phyloP scores from a whole-genome alignment of 2,329 filamentous ascomycete genomes.

The Microdochium nivale region DNA sequence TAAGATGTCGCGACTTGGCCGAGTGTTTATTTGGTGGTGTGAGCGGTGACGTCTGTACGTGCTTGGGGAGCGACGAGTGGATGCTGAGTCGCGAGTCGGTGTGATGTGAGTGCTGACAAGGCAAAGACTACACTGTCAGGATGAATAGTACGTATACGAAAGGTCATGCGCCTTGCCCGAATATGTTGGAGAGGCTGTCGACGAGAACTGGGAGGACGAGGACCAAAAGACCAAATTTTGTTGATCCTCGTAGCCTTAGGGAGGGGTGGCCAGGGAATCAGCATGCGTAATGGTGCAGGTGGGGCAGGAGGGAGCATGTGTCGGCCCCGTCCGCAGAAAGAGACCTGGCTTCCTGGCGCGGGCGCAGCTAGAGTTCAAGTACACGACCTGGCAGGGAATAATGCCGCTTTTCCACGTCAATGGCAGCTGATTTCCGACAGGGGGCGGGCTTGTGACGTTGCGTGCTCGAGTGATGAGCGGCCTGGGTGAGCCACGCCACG shows the following conservation, averaged over 20 bases:
- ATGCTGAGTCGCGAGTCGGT: too few species aligned
- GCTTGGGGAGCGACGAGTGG: too few species aligned
- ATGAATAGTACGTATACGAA: too few species aligned
- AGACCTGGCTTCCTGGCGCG: neutral
- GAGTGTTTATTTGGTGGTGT: neutral
- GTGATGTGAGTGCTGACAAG: too few species aligned
- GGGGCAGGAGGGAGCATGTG: neutral
- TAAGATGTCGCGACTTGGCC: neutral
- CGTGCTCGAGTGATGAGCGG: too few species aligned
- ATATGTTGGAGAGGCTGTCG: neutral
- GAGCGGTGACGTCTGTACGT: too few species aligned
- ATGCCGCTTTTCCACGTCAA: too few species aligned
- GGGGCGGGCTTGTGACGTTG: too few species aligned
- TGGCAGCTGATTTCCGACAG: too few species aligned
- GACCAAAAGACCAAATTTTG: neutral
- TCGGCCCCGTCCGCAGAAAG: neutral
- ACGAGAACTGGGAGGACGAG: neutral
- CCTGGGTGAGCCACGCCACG: too few species aligned
- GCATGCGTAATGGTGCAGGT: neutral
- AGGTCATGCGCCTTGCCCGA: too few species aligned
- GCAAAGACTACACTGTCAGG: too few species aligned
- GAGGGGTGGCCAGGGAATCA: neutral
- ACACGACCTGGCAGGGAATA: neutral
- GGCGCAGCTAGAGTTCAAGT: neutral
- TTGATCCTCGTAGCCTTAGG: neutral